A percentile compares a stretch with the other conserved stretches of the same genome.
These are phyloP conservation scores for Auxenochlorella protothecoides DNA, from an alignment of 139 green algal species.

Conservation along the genomic window DNA sequence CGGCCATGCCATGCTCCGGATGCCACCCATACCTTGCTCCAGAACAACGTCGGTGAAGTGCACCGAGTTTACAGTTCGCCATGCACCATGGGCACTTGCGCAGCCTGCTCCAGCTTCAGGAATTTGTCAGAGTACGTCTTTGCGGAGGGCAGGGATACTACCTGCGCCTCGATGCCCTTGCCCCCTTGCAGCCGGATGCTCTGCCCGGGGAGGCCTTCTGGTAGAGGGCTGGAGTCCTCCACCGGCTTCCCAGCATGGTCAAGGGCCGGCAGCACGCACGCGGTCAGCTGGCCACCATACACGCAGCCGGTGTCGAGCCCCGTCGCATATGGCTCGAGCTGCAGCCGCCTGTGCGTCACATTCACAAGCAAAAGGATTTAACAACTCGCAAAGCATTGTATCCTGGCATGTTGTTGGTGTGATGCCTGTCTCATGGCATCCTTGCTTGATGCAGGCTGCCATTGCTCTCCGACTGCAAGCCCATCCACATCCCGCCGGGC, in stretches of 20 bases:
- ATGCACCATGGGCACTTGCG: no score
- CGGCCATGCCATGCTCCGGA: no score
- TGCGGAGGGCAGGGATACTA: neutral
- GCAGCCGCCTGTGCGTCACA: slow-evolving; percentile 25
- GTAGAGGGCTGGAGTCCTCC: neutral
- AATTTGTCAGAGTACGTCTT: slow-evolving; percentile 7
- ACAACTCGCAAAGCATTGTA: no score
- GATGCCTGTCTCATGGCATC: no score
- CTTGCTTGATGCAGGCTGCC: no score
- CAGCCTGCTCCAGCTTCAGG: neutral
- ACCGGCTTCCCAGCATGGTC: neutral
- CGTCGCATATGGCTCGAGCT: slow-evolving; percentile 37
- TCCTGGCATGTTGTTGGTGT: no score
- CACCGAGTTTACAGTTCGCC: no score
- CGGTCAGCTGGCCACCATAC: slow-evolving; percentile 60
- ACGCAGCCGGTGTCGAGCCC: slow-evolving; percentile 70
- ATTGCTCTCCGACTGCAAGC: no score
- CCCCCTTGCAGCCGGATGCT: neutral
- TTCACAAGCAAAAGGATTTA: no score
- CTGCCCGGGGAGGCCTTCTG: neutral
- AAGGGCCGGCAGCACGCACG: slow-evolving; percentile 34
- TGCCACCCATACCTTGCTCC: no score
- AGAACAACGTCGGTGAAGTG: no score
- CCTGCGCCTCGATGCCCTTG: neutral
- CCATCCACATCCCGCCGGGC: no score